Evolutionary conservation across 2,329 filamentous ascomycete genomes (phyloP), one percentile per base, ranked within the genome.

Genomic region (Xylariaceae sp.): DNA sequence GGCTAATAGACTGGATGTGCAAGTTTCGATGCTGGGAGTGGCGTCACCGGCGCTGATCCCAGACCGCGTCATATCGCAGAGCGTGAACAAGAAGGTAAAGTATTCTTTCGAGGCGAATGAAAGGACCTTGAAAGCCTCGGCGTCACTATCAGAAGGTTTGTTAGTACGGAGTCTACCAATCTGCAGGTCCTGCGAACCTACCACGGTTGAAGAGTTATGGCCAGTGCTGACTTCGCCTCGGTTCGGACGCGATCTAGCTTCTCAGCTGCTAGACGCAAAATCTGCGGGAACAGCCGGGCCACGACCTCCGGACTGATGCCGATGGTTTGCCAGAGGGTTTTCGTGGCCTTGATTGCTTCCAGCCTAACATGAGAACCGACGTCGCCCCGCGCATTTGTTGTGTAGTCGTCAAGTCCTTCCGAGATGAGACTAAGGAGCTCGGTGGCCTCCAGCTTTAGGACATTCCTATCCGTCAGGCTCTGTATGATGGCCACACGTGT

Each of bases 211-310:
- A 82, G 61, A 19, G 74, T 63, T 43, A 79, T 60, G 4, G 71
- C 71, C 43, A 86, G 63, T 9, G 78, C 77, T 30, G 74, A 71
- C 56, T 86, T 83, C 1, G 85, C 87, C 58, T 83, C 80, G 0
- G 81, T 74, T 21, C 94, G 84, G 16, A 97, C 87, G 58, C 89
- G 88, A 69, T 97, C 92, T 1, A 97, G 78, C 68, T 95, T 96
- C 71, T 99, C 94, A 0, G 88, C 82, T 2, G 90, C 85, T 13
- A 97, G 77, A 1, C 91, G 81, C 30, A 89, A 74, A 1, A 79
- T 72, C 26, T 74, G 72, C 29, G 77, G 72, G 54, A 82, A 76
- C 1, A 84, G 66, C 26, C 62, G 62, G 10, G 67, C 63, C 10
- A 76, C 72, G 9, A 61, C 54, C 21, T 59, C 50, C 3, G 58